Conservation (phyloP, 2,329 filamentous ascomycete genomes). For the Bipolaris sorokiniana region DNA sequence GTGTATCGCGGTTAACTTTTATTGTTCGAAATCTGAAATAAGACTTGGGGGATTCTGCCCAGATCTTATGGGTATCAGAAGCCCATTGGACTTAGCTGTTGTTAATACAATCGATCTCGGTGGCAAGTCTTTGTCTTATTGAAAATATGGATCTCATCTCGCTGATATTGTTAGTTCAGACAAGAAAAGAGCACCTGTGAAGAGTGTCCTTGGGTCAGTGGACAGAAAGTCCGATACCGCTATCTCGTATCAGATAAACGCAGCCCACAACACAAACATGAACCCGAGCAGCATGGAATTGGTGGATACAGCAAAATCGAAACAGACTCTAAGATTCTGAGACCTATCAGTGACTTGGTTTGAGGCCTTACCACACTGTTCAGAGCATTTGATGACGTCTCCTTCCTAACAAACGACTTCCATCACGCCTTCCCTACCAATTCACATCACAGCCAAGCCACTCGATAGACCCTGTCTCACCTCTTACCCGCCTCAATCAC, state of each 20-base stretch:
- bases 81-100: too few species aligned
- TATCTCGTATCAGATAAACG: not conserved
- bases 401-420: not conserved
- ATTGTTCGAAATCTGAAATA: too few species aligned
- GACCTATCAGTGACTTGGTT: not conserved
- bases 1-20: too few species aligned
- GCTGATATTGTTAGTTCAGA: not conserved
- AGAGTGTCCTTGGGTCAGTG: not conserved
- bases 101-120: too few species aligned
- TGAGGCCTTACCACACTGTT: not conserved
- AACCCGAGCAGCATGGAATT: not conserved
- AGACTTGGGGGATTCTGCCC: too few species aligned
- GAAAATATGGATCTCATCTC: too few species aligned
- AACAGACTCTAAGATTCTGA: not conserved
- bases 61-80: too few species aligned
- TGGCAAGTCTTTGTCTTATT: not conserved
- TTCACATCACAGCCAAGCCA: not conserved
- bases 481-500: slow-evolving; percentile 1
- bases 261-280: not conserved
- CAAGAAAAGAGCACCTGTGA: not conserved
- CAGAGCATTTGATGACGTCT: not conserved
- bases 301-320: not conserved
- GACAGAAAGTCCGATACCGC: not conserved
- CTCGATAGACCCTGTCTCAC: not conserved
- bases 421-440: not conserved